Percentiles rank a stretch among this genome's conserved stretches.
phyloP scores from a whole-genome alignment of 2,329 filamentous ascomycete genomes.

The Lasiodiplodia gonubiensis region DNA sequence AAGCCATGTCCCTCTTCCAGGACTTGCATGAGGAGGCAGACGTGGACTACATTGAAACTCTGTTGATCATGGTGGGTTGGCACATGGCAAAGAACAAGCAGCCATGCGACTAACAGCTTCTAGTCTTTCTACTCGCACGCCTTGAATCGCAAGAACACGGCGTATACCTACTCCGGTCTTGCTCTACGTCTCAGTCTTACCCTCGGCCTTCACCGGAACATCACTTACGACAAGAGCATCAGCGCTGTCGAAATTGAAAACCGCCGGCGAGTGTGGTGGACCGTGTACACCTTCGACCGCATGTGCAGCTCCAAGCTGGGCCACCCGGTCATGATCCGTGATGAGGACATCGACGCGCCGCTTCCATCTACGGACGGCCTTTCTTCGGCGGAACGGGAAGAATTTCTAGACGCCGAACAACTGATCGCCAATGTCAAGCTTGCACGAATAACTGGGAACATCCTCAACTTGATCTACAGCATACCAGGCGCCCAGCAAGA shows the following conservation, averaged over 20 bases:
- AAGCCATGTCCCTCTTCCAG: slow-evolving; percentile 32
- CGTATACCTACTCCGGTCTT: slow-evolving; percentile 33
- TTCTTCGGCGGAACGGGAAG: slow-evolving; percentile 41
- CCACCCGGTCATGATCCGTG: slow-evolving; percentile 55
- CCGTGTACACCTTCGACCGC: slow-evolving; percentile 52
- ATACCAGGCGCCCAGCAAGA: slow-evolving; percentile 32
- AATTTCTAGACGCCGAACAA: slow-evolving; percentile 47
- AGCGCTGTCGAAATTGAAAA: slow-evolving; percentile 31
- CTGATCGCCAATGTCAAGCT: slow-evolving; percentile 47
- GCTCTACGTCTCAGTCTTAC: slow-evolving; percentile 30
- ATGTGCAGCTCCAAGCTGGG: slow-evolving; percentile 58
- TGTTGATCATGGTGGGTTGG: slow-evolving; percentile 32
- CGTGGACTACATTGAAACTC: slow-evolving; percentile 33
- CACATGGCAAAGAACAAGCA: neutral
- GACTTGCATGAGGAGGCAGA: slow-evolving; percentile 31
- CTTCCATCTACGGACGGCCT: slow-evolving; percentile 45
- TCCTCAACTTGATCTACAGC: slow-evolving; percentile 39
- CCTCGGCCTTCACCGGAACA: slow-evolving; percentile 31
- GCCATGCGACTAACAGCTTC: neutral
- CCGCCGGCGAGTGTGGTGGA: slow-evolving; percentile 35
- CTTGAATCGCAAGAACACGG: slow-evolving; percentile 33
- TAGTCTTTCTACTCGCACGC: slow-evolving; percentile 35
- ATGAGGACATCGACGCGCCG: slow-evolving; percentile 54
- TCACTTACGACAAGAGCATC: slow-evolving; percentile 27
- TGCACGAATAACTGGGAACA: slow-evolving; percentile 45